phyloP scores from a whole-genome alignment of 257 asterid species.

The Nicotiana knightiana region DNA sequence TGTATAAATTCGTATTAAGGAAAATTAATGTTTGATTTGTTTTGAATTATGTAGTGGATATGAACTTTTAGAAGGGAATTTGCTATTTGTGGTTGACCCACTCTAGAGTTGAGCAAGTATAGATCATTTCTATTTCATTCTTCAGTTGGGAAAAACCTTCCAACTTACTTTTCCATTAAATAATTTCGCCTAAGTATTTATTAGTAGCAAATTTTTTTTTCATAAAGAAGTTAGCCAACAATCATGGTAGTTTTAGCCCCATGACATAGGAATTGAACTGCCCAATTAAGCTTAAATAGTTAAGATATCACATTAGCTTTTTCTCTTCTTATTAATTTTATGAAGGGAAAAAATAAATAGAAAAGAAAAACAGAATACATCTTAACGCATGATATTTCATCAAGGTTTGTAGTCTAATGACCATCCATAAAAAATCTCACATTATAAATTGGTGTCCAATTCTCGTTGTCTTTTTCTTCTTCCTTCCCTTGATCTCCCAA shows the following conservation, averaged over 20 bases:
- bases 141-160: conserved; percentile 2
- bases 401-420: no score
- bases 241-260: background rate
- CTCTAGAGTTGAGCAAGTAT: background rate
- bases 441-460: background rate
- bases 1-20: background rate
- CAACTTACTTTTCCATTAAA: background rate
- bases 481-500: no score
- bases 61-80: conserved; percentile 2
- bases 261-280: background rate
- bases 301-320: background rate
- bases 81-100: background rate
- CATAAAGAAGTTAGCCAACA: background rate
- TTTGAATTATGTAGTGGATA: background rate
- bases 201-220: background rate
- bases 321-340: background rate
- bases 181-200: background rate
- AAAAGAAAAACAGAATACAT: background rate
- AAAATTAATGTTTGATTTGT: background rate
- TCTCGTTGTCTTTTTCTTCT: background rate
- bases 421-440: no score
- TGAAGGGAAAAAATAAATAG: background rate
- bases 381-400: background rate
- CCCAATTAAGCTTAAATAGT: background rate
- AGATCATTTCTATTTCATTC: background rate